A percentile compares a stretch with the other conserved stretches of the same genome.
These are phyloP conservation scores for Raffaelea deltoideospora DNA, from an alignment of 2,329 filamentous ascomycete species.

Conservation along the genomic window DNA sequence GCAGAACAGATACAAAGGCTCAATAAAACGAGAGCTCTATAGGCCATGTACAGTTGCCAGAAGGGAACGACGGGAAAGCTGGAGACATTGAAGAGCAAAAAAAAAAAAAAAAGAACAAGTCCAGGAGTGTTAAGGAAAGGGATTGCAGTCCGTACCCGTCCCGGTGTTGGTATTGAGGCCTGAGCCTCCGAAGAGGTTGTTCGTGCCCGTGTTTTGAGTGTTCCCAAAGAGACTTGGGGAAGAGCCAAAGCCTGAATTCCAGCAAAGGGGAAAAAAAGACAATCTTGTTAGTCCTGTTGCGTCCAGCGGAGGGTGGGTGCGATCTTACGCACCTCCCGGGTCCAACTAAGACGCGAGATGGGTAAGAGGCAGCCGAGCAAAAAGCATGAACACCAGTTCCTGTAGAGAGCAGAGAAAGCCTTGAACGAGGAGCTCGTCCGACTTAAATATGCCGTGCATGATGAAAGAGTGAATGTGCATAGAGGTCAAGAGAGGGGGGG, in stretches of 20 bases:
- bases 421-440: too few relatives aligned
- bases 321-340: too few relatives aligned
- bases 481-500: too few relatives aligned
- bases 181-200: constrained; percentile 14
- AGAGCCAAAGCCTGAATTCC: constrained; percentile 18
- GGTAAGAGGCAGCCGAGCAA: too few relatives aligned
- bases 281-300: constrained; percentile 10
- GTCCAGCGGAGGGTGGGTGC: too few relatives aligned
- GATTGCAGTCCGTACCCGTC: too few relatives aligned
- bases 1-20: neutral
- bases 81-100: neutral
- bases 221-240: constrained; percentile 21
- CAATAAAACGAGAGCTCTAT: neutral
- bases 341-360: too few relatives aligned
- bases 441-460: too few relatives aligned
- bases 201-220: constrained; percentile 4
- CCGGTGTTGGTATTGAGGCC: constrained; percentile 28
- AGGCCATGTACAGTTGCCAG: neutral
- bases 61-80: neutral
- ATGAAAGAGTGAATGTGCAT: too few relatives aligned
- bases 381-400: too few relatives aligned
- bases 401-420: too few relatives aligned
- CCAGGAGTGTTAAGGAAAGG: neutral
- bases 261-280: constrained; percentile 2
- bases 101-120: neutral